phyloP scores from a whole-genome alignment of 371 early-diverging fungal species.

The Mortierella sp. region DNA sequence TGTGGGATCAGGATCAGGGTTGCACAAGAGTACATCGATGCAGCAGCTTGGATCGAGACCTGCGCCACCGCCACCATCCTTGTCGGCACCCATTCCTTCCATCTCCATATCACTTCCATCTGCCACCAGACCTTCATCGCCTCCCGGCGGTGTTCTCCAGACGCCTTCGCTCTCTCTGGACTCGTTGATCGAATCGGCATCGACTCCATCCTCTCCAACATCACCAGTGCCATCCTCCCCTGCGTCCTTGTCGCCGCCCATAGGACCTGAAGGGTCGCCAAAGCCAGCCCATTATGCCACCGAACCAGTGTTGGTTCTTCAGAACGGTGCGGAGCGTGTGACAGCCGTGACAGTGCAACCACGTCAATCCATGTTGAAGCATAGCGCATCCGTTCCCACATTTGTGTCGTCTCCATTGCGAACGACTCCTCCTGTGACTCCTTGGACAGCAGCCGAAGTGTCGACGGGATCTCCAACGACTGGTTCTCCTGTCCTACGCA shows the following conservation, averaged over 20 bases:
- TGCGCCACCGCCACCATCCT: constrained; percentile 29
- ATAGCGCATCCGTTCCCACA: constrained; percentile 31
- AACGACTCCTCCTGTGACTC: not conserved
- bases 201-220: no score
- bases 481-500: constrained; percentile 9
- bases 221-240: not conserved
- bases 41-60: constrained; percentile 28
- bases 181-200: constrained; percentile 10
- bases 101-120: not conserved
- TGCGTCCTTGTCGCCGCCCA: no score
- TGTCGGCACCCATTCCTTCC: not conserved
- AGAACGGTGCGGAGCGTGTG: constrained; percentile 22
- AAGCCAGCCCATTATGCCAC: no score
- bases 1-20: not conserved
- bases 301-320: constrained; percentile 16
- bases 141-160: not conserved
- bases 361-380: constrained; percentile 22
- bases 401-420: not conserved
- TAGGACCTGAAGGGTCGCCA: no score
- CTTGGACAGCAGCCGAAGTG: no score
- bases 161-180: constrained; percentile 8
- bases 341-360: constrained; percentile 23
- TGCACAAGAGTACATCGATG: constrained; percentile 27
- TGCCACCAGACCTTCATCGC: not conserved
- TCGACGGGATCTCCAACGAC: not conserved